Conservation (phyloP, 805 yeast genomes). For the Ogataea angusta region DNA sequence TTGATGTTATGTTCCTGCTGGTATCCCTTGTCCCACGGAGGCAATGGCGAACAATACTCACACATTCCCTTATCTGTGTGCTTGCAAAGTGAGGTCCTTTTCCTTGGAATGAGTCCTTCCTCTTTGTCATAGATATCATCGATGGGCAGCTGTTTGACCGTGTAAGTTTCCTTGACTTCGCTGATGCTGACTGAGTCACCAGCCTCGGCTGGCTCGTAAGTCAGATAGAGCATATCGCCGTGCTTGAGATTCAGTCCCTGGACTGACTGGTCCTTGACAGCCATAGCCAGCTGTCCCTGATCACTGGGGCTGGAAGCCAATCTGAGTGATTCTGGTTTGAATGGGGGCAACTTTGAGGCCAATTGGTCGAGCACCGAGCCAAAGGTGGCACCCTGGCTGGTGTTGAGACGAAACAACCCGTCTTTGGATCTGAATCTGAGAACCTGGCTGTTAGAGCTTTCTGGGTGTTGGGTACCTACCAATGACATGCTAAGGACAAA, state of each 20-base stretch:
- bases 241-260: slow-evolving; percentile 49
- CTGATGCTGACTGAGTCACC: slow-evolving; percentile 13
- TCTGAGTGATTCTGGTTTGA: slow-evolving; percentile 29
- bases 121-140: slow-evolving; percentile 65
- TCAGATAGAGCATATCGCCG: slow-evolving; percentile 56
- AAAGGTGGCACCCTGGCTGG: slow-evolving; percentile 16
- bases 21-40: slow-evolving; percentile 88
- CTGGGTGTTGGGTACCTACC: slow-evolving; percentile 5
- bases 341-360: slow-evolving; percentile 34
- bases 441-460: slow-evolving; percentile 37
- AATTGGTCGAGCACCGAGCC: slow-evolving; percentile 27
- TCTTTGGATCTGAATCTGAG: slow-evolving; percentile 79
- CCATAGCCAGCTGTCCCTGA: slow-evolving; percentile 38
- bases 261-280: slow-evolving; percentile 30
- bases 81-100: slow-evolving; percentile 62
- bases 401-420: slow-evolving; percentile 72
- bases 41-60: slow-evolving; percentile 92
- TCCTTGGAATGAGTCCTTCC: slow-evolving; percentile 71
- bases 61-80: slow-evolving; percentile 97
- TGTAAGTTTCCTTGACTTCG: slow-evolving; percentile 3
- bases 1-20: slow-evolving; percentile 74
- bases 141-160: slow-evolving; percentile 50
- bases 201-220: slow-evolving; percentile 28
- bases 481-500: slow-evolving; percentile 8
- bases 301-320: slow-evolving; percentile 47